A percentile compares a stretch with the other conserved stretches of the same genome.
These are phyloP conservation scores for Hypoxylon lienhwacheense DNA, from an alignment of 495 filamentous ascomycete genomes.

Conservation along the genomic window DNA sequence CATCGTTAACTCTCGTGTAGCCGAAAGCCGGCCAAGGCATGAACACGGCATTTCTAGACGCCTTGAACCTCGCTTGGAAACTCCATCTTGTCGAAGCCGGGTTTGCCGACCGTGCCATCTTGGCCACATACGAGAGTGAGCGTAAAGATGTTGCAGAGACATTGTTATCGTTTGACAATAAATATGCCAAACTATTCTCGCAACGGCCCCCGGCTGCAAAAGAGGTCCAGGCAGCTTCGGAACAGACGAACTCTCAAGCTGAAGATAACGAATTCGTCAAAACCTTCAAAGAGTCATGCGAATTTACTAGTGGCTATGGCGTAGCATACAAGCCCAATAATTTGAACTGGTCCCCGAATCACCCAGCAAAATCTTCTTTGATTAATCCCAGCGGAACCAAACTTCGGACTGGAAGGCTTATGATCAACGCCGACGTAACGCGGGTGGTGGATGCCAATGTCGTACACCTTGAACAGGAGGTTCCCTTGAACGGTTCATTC, in stretches of 20 bases:
- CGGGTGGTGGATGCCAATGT: slow-evolving; percentile 82
- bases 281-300: slow-evolving; percentile 71
- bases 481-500: slow-evolving; percentile 85
- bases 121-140: slow-evolving; percentile 74
- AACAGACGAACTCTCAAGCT: slow-evolving; percentile 24
- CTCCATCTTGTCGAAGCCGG: slow-evolving; percentile 70
- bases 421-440: slow-evolving; percentile 76
- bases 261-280: slow-evolving; percentile 70
- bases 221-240: slow-evolving; percentile 51
- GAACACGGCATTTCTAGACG: slow-evolving; percentile 83
- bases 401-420: slow-evolving; percentile 67
- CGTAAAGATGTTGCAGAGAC: slow-evolving; percentile 69
- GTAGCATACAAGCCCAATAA: slow-evolving; percentile 65
- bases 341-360: slow-evolving; percentile 65
- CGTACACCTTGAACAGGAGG: slow-evolving; percentile 83
- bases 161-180: slow-evolving; percentile 72
- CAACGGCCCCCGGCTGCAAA: slow-evolving; percentile 57
- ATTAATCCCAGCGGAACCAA: slow-evolving; percentile 65
- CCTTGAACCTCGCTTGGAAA: slow-evolving; percentile 84
- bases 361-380: slow-evolving; percentile 69
- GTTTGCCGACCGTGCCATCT: slow-evolving; percentile 56
- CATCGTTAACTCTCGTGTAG: slow-evolving; percentile 22
- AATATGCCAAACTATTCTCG: slow-evolving; percentile 69
- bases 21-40: slow-evolving; percentile 86
- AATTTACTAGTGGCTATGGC: slow-evolving; percentile 71